Evolutionary conservation across 345 rosid genomes (phyloP).

Genomic region (Tarenaya hassleriana): DNA sequence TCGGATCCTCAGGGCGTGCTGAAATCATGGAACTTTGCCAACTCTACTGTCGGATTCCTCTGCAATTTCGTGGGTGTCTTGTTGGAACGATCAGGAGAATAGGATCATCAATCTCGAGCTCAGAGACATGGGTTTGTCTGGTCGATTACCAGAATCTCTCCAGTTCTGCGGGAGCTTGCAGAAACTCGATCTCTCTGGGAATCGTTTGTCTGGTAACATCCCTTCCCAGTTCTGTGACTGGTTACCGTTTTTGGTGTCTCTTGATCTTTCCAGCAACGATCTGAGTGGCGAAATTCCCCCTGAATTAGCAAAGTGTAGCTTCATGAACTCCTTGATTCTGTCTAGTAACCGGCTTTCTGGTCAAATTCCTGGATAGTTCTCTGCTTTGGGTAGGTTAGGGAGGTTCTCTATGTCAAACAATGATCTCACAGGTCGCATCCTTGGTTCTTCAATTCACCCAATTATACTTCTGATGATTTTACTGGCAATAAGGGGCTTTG

Average conservation of each 20-base stretch:
- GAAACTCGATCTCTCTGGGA: conserved; percentile 63
- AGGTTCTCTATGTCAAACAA: conserved; percentile 62
- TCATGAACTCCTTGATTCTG: conserved; percentile 47
- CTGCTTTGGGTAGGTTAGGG: conserved; percentile 41
- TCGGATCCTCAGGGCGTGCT: conserved; percentile 44
- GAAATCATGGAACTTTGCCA: conserved; percentile 54
- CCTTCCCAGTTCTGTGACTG: conserved; percentile 59
- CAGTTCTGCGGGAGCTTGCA: conserved; percentile 57
- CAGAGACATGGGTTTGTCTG: conserved; percentile 51
- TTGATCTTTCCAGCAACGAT: conserved; percentile 59
- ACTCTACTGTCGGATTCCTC: conserved; percentile 47
- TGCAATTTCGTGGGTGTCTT: conserved; percentile 71
- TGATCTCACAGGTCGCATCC: conserved; percentile 64
- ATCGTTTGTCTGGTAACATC: conserved; percentile 56
- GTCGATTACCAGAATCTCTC: conserved; percentile 54
- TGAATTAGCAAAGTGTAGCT: conserved; percentile 57
- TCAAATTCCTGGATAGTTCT: conserved; percentile 46
- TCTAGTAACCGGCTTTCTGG: conserved; percentile 61
- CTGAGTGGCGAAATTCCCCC: conserved; percentile 64
- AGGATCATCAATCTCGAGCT: conserved; percentile 54
- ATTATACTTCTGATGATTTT: conserved; percentile 40
- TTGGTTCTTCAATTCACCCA: conserved; percentile 23
- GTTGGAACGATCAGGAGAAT: conserved; percentile 80
- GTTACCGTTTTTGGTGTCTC: conserved; percentile 67
- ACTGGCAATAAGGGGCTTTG: conserved; percentile 71